Percentiles rank a stretch among this genome's conserved stretches.
Evolutionary conservation across 1,284 basidiomycete genomes (phyloP).

Genomic region (Cutaneotrichosporon sp.): DNA sequence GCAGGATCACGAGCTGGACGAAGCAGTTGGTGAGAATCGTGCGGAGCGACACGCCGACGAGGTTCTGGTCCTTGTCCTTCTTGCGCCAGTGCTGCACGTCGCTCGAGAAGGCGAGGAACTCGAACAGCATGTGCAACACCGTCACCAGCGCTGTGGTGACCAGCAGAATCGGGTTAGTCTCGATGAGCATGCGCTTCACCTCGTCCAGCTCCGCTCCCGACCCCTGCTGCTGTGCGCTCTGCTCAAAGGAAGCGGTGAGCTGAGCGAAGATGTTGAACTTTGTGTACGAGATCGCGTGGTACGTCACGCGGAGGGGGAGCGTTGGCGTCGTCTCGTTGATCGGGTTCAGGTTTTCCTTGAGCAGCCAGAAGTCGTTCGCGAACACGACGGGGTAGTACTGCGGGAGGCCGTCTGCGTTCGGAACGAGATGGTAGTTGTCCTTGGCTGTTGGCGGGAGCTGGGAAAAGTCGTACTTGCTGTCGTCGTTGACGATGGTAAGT

Average conservation of each 20-base stretch:
- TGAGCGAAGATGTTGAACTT: constrained; percentile 71
- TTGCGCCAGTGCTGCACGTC: constrained; percentile 94
- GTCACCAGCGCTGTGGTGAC: constrained; percentile 68
- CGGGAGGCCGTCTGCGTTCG: constrained; percentile 13
- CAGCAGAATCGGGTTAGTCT: constrained; percentile 89
- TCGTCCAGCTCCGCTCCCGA: constrained; percentile 76
- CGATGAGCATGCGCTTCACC: constrained; percentile 85
- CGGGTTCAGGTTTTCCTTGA: constrained; percentile 67
- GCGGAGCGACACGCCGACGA: constrained; percentile 55
- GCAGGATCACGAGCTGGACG: constrained; percentile 77
- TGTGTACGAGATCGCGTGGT: constrained; percentile 75
- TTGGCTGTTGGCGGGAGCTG: constrained; percentile 61
- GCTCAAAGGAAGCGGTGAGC: constrained; percentile 75
- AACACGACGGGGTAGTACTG: constrained; percentile 82
- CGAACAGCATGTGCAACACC: constrained; percentile 81
- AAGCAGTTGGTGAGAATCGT: constrained; percentile 88
- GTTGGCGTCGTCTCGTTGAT: constrained; percentile 69
- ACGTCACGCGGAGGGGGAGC: constrained; percentile 72
- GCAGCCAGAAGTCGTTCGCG: constrained; percentile 92
- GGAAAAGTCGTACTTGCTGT: constrained; percentile 54
- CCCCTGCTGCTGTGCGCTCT: constrained; percentile 62
- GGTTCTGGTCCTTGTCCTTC: constrained; percentile 71
- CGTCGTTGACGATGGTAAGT: constrained; percentile 75
- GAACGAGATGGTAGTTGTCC: constrained; percentile 54
- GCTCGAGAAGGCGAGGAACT: constrained; percentile 89